Percentiles rank a stretch among this genome's conserved stretches.
Evolutionary conservation across 176 grass and related monocot genomes (phyloP).

Genomic region (Cymbopogon citratus): DNA sequence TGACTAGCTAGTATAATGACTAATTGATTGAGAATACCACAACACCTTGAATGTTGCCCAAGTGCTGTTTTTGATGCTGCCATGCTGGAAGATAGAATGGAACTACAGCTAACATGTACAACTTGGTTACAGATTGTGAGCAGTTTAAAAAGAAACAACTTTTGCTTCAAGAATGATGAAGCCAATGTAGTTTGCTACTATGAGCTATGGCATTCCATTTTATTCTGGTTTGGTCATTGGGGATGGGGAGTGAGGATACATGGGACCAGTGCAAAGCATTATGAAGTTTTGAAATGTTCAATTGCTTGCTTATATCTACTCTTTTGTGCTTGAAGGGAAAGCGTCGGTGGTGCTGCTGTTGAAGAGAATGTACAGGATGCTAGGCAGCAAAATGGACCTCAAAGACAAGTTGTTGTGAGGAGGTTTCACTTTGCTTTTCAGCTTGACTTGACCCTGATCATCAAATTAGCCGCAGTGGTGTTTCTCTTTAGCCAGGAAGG

Average conservation of each 20-base stretch:
- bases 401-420: constrained; percentile 88
- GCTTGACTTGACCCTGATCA: constrained; percentile 72
- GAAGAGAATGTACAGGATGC: constrained; percentile 55
- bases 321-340: constrained; percentile 56
- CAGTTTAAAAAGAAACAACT: not conserved
- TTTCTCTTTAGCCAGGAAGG: constrained; percentile 90
- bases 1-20: not conserved
- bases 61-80: not conserved
- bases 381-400: constrained; percentile 60
- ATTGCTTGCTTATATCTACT: constrained; percentile 3
- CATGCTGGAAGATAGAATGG: not conserved
- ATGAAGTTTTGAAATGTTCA: not conserved
- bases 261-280: not conserved
- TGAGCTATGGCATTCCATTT: not conserved
- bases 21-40: not conserved
- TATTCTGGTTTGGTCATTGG: not conserved
- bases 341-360: constrained; percentile 27
- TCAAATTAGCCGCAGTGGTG: constrained; percentile 88
- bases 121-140: not conserved
- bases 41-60: not conserved
- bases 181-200: not conserved
- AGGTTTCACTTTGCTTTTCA: constrained; percentile 91
- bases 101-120: not conserved
- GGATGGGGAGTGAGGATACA: not conserved
- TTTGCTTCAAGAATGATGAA: not conserved